These are phyloP conservation scores for Phaffia australis DNA, from an alignment of 768 basidiomycete genomes.

Conservation along the genomic window DNA sequence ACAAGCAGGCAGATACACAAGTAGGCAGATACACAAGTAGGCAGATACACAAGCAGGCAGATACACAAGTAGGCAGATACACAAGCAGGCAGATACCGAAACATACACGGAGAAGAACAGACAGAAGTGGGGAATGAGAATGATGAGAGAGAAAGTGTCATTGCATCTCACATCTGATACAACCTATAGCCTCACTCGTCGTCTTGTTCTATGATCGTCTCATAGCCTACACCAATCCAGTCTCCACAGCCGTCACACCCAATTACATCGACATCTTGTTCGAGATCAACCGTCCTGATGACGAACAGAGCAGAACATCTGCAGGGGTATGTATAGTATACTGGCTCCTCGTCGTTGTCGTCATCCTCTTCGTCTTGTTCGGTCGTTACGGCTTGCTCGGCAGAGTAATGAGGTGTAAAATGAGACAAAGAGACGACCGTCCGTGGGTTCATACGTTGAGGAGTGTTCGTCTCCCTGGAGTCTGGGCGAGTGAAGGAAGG, in stretches of 20 bases:
- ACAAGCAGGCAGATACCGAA: too few species aligned
- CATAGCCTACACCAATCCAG: conserved; percentile 39
- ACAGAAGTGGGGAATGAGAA: not conserved
- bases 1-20: too few species aligned
- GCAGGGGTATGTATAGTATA: conserved; percentile 38
- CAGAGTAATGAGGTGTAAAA: conserved; percentile 16
- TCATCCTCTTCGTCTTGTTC: conserved; percentile 8
- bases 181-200: not conserved
- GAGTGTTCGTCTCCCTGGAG: not conserved
- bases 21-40: too few species aligned
- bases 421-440: conserved; percentile 17
- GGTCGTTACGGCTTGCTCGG: not conserved
- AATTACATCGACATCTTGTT: conserved; percentile 38
- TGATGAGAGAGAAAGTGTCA: not conserved
- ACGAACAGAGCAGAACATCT: conserved; percentile 35
- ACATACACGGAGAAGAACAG: not conserved
- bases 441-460: conserved; percentile 17
- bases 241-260: conserved; percentile 41
- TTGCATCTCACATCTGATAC: not conserved
- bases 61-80: too few species aligned
- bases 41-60: too few species aligned
- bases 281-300: conserved; percentile 36
- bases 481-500: too few species aligned
- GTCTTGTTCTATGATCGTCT: conserved; percentile 22
- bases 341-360: conserved; percentile 30